A percentile compares a stretch with the other conserved stretches of the same genome.
Evolutionary conservation across 2,329 filamentous ascomycete species (phyloP).

Genomic region (Pochonia chlamydosporia): DNA sequence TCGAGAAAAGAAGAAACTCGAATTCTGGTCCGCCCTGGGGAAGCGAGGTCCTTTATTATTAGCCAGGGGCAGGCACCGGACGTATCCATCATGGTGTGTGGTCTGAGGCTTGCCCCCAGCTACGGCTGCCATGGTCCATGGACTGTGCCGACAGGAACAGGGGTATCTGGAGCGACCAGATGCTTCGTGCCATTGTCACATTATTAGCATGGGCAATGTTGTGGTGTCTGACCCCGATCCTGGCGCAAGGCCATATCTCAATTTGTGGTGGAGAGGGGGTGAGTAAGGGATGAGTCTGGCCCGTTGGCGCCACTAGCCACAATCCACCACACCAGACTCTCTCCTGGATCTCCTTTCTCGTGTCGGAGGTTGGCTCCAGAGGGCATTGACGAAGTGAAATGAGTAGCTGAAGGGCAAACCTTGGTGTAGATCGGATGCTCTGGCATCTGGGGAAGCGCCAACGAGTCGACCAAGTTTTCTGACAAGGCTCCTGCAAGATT

Average conservation of each 20-base stretch:
- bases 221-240: not conserved
- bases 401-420: not conserved
- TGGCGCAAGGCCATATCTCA: no score
- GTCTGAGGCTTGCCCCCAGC: not conserved
- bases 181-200: not conserved
- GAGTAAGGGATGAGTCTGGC: no score
- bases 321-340: not conserved
- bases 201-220: not conserved
- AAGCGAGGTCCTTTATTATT: constrained; percentile 5
- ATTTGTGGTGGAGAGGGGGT: no score
- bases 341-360: not conserved
- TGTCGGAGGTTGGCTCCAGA: not conserved
- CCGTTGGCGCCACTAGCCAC: not conserved
- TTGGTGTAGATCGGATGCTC: not conserved
- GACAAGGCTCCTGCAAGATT: not conserved
- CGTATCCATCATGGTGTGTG: not conserved
- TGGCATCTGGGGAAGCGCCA: not conserved
- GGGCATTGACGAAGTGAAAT: not conserved
- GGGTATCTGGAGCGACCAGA: not conserved
- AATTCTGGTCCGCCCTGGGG: not conserved
- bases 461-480: no score
- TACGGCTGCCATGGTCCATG: not conserved
- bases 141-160: not conserved
- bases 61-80: constrained; percentile 1
- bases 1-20: not conserved